phyloP scores from a whole-genome alignment of 2,329 filamentous ascomycete genomes.

The Colletotrichum paranaense region DNA sequence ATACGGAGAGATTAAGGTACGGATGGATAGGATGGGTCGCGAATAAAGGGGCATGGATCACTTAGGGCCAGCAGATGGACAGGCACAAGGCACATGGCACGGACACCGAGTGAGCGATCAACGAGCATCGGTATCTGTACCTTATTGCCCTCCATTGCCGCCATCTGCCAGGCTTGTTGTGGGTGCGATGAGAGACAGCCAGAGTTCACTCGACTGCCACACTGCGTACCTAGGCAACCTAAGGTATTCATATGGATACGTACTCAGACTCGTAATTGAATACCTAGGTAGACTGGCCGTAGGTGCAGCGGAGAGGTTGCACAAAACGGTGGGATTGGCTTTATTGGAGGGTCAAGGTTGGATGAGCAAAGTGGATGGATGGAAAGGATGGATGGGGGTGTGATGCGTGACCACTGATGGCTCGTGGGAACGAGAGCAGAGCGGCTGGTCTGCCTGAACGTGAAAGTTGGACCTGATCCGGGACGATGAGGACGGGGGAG shows the following conservation, averaged over 20 bases:
- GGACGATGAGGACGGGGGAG: neutral
- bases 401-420: neutral
- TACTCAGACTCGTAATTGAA: too few relatives aligned
- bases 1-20: neutral
- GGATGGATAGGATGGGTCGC: conserved; percentile 11
- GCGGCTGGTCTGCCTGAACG: neutral
- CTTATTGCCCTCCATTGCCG: neutral
- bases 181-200: neutral
- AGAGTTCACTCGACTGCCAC: neutral
- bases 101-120: neutral
- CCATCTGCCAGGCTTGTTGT: neutral
- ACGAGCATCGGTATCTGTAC: neutral
- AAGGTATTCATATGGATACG: neutral
- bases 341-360: conserved; percentile 27
- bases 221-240: neutral
- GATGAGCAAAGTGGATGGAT: neutral
- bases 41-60: conserved; percentile 4
- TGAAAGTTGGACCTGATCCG: neutral
- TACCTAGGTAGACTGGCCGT: too few relatives aligned
- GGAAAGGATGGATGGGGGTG: neutral
- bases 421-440: neutral
- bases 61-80: conserved; percentile 1
- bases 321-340: conserved; percentile 32
- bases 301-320: conserved; percentile 13
- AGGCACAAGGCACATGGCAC: conserved; percentile 21